These are phyloP conservation scores for Vigna mungo DNA, from an alignment of 306 rosid species.

Conservation along the genomic window DNA sequence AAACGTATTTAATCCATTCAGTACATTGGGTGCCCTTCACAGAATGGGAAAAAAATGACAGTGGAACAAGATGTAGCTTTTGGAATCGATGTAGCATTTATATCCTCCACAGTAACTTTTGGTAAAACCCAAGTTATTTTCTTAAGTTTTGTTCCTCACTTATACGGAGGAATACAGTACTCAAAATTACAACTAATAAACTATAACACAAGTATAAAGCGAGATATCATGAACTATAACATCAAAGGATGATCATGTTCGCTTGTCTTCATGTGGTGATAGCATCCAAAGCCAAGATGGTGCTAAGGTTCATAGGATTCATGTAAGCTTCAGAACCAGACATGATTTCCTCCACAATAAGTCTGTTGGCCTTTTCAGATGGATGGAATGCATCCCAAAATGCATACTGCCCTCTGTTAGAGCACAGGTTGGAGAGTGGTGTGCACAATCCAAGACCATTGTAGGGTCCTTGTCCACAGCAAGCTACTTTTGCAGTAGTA, in stretches of 20 bases:
- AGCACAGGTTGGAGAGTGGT: conserved; percentile 60
- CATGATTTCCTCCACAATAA: conserved; percentile 56
- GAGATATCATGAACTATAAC: conserved; percentile 1
- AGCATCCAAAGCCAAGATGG: conserved; percentile 68
- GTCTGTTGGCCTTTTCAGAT: conserved; percentile 61
- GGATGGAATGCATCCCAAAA: conserved; percentile 94
- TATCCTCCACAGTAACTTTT: too few relatives aligned
- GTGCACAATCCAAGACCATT: conserved; percentile 85
- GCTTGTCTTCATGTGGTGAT: conserved; percentile 2
- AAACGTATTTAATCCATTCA: too few relatives aligned
- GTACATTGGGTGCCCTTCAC: too few relatives aligned
- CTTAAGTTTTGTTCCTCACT: conserved; percentile 1
- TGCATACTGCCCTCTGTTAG: conserved; percentile 59
- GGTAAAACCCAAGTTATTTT: too few relatives aligned
- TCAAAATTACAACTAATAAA: conserved; percentile 3
- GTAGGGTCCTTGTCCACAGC: conserved; percentile 89
- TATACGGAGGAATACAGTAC: not conserved
- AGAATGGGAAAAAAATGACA: too few relatives aligned
- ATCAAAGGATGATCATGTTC: not conserved
- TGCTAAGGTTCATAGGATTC: conserved; percentile 87
- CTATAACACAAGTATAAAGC: not conserved
- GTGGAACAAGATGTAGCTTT: too few relatives aligned
- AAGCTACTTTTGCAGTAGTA: conserved; percentile 65
- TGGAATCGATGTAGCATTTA: too few relatives aligned
- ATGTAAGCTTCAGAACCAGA: conserved; percentile 63